Evolutionary conservation across 306 rosid genomes (phyloP), one percentile per base, ranked within the genome.

Genomic region (Castanea mollissima): DNA sequence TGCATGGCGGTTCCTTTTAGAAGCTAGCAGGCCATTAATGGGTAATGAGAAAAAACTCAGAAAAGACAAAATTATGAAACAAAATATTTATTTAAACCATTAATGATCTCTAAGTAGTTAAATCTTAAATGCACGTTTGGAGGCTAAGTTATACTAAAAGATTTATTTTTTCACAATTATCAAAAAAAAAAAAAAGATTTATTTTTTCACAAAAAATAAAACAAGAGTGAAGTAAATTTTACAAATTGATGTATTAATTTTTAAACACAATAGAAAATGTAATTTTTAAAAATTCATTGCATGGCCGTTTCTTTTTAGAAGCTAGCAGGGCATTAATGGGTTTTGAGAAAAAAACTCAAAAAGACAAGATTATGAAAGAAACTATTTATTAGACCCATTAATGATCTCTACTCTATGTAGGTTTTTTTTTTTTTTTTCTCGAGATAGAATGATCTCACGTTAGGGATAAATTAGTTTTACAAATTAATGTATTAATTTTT

Each of bases 1-100:
- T 69, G 81, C 85, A 79, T 35, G 68, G 54, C 60, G 58, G 55
- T 76, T 82, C 74, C 64, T 44, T 16, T 54, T 54, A 79, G 83
- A 89, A 79, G 90, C 91, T 83, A 85, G 85, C 84, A 75, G 67
- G 88, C 77, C 80, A 80, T 74, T 79, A 62, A 82, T 83, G 83
- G 76, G 71, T 46, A 76, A 60, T 71, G 19, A 27, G 77, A 51
- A 68, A 83, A 79, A 83, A 83, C 86, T 81, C 87, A 85, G 89
- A 31, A 84, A 83, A 81, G 85, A 81, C 86, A 85, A 89, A 31
- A 84, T 80, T 20, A 78, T 83, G 60, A 77, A 77, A 84, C 78
- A 62, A 11, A 0, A 82, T 78, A 85, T 80, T 78, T 80, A 59
- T 23, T 55, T 29, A 62, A 57, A 21, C 80, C 85, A 73, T 78